Percentiles rank a stretch among this genome's conserved stretches.
These are phyloP conservation scores for Phytopythium cucurbitacearum DNA, from an alignment of 352 stramenopile genomes.

Conservation along the genomic window DNA sequence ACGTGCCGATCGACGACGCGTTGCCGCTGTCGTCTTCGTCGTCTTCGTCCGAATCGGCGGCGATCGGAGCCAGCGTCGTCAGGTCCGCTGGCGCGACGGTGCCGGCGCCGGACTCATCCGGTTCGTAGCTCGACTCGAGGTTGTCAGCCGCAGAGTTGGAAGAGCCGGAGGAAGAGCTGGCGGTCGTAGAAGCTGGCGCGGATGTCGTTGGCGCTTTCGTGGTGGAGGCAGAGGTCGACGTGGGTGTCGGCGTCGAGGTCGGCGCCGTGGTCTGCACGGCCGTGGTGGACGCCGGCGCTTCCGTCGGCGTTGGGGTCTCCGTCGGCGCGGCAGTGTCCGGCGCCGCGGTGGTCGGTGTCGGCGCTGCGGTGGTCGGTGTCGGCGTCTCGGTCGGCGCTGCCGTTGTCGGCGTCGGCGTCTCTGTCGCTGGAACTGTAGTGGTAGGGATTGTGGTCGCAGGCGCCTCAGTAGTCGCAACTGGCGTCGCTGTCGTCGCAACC, in stretches of 20 bases:
- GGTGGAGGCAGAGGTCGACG: slow-evolving; percentile 9
- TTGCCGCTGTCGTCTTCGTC: slow-evolving; percentile 8
- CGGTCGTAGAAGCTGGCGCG: slow-evolving; percentile 4
- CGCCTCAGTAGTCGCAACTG: not conserved
- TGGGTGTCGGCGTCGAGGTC: slow-evolving; percentile 11
- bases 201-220: slow-evolving; percentile 10
- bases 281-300: not conserved
- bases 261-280: not conserved
- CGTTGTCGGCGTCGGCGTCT: slow-evolving; percentile 7
- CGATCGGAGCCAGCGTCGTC: slow-evolving; percentile 34
- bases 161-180: slow-evolving; percentile 5
- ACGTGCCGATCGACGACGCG: slow-evolving; percentile 12
- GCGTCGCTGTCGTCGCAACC: slow-evolving; percentile 2
- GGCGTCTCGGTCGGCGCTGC: slow-evolving; percentile 1
- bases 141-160: slow-evolving; percentile 5
- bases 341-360: slow-evolving; percentile 7
- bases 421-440: slow-evolving; percentile 8
- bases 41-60: slow-evolving; percentile 7
- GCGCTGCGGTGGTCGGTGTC: not conserved
- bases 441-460: slow-evolving; percentile 5
- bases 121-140: slow-evolving; percentile 1
- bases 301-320: not conserved
- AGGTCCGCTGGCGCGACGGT: slow-evolving; percentile 11
- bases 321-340: slow-evolving; percentile 1
- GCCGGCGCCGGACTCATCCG: slow-evolving; percentile 5